These are phyloP conservation scores for Hypsizygus ulmarius DNA, from an alignment of 1,284 basidiomycete genomes.

Conservation along the genomic window DNA sequence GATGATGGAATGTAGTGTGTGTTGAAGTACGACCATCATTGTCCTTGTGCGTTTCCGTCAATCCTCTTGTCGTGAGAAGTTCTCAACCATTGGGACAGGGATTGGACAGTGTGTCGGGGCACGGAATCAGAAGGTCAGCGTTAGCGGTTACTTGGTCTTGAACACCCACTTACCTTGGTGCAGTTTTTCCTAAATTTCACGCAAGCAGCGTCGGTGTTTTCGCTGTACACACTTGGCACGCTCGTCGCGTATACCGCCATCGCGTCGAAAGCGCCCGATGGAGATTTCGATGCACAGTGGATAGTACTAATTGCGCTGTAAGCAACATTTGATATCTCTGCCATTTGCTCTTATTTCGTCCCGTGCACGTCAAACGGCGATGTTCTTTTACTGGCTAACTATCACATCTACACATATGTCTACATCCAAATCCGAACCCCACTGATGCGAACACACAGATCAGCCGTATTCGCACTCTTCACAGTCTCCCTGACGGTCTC, in stretches of 20 bases:
- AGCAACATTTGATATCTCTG: conserved; percentile 20
- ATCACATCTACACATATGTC: neutral
- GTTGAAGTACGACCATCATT: conserved; percentile 76
- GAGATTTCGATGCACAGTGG: conserved; percentile 56
- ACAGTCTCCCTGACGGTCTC: conserved; percentile 53
- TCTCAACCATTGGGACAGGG: conserved; percentile 40
- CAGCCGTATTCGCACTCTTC: conserved; percentile 72
- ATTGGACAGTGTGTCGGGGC: conserved; percentile 84
- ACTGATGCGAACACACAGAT: too few relatives aligned
- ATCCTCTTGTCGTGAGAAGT: neutral
- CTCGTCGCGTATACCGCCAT: conserved; percentile 48
- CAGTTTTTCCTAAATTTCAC: conserved; percentile 76
- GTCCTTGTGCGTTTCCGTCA: conserved; percentile 51
- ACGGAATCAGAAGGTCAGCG: conserved; percentile 65
- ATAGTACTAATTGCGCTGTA: conserved; percentile 67
- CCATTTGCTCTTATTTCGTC: neutral
- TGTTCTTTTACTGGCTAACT: neutral
- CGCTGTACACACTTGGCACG: conserved; percentile 58
- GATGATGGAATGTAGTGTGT: conserved; percentile 61
- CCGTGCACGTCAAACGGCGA: too few relatives aligned
- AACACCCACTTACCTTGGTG: neutral
- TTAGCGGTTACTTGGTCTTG: too few relatives aligned
- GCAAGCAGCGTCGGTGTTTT: conserved; percentile 54
- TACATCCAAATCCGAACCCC: neutral
- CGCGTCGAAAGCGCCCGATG: conserved; percentile 17